These are phyloP conservation scores for Fusarium sambucinum DNA, from an alignment of 2,329 filamentous ascomycete species.

Conservation along the genomic window DNA sequence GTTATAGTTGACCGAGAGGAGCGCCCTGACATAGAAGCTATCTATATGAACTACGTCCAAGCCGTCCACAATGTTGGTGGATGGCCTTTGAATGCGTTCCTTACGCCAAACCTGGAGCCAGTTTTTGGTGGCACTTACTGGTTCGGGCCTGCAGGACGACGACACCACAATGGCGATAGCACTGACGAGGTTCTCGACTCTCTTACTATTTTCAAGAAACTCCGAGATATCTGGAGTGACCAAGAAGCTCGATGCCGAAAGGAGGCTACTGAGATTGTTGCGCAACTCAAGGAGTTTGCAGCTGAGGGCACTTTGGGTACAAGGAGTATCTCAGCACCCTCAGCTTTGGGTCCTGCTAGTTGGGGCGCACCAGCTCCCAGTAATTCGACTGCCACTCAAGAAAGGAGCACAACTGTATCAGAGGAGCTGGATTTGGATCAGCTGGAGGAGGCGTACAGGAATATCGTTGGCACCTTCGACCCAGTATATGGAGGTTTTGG, in stretches of 20 bases:
- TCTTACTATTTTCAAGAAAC: conserved; percentile 83
- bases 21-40: conserved; percentile 90
- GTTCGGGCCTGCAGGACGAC: conserved; percentile 78
- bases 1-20: conserved; percentile 95
- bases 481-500: conserved; percentile 83
- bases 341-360: conserved; percentile 48
- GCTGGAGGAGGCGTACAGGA: conserved; percentile 87
- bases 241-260: conserved; percentile 86
- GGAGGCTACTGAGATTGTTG: conserved; percentile 84
- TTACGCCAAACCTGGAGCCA: conserved; percentile 91
- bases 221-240: conserved; percentile 80
- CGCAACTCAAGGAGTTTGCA: conserved; percentile 86
- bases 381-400: conserved; percentile 37
- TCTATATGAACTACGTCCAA: conserved; percentile 99
- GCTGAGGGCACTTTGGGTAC: conserved; percentile 81
- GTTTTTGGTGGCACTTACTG: conserved; percentile 98
- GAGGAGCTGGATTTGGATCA: conserved; percentile 89
- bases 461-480: conserved; percentile 87
- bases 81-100: conserved; percentile 96
- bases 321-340: conserved; percentile 50
- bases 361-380: conserved; percentile 51
- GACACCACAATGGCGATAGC: conserved; percentile 53
- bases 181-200: conserved; percentile 79
- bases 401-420: conserved; percentile 54
- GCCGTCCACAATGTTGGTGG: conserved; percentile 90